Base-by-base conservation (phyloP, 2,329 filamentous ascomycete species). In the Alternaria novae-zelandiae region DNA sequence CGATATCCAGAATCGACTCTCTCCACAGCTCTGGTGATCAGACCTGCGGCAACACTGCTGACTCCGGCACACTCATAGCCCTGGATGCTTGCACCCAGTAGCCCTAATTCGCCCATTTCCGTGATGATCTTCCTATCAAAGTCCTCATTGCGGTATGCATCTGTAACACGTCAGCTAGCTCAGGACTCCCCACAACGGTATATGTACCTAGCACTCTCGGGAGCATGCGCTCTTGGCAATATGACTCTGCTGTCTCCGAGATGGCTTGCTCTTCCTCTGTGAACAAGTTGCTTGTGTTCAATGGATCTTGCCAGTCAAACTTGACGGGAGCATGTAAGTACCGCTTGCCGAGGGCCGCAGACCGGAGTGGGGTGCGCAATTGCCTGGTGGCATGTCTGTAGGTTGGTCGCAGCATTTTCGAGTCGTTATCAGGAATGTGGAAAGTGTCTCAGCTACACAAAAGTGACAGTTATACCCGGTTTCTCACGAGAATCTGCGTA, bases 221-320 rank as follows among this genome's bases (percentile, higher is more conserved):
- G 45, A 92, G 84, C 83, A 99, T 85, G 64, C 88, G 88, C 79
- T 98, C 94, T 80, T 98, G 95, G 78, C 94, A 98, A 77, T 98
- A 99, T 65, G 92, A 88, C 81, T 97, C 92, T 32, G 95, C 95
- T 6, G 93, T 97, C 74, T 97, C 93, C 45, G 91, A 86, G 70
- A 99, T 95, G 13, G 94, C 93, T 68, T 93, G 78, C 81, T 99
- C 96, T 64, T 99, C 96, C 69, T 97, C 92, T 1, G 94, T 97
- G 74, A 94, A 87, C 47, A 97, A 82, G 74, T 89, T 91, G 74
- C 89, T 89, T 36, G 90, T 86, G 25, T 86, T 87, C 62, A 99
- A 84, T 20, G 96, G 94, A 77, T 99, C 96, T 79, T 96, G 88
- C 95, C 96, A 99, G 79, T 97, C 89, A 80, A 97, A 98, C 5